Base-by-base conservation (phyloP, 208 protist genomes). In the Acanthamoeba culbertsoni region DNA sequence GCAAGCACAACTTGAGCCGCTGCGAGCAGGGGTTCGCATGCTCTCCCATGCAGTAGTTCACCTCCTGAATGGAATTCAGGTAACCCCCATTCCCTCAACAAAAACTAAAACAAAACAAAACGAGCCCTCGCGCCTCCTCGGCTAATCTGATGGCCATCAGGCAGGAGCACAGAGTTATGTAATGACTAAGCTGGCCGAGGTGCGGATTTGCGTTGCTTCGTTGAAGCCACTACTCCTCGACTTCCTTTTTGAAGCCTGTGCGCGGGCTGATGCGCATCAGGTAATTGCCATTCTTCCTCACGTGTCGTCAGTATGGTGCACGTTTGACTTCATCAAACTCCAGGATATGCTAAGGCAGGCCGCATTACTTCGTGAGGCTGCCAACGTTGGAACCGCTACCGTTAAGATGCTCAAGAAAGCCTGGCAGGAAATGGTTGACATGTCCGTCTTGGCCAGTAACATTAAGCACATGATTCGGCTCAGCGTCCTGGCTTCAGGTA, bases 401-500 rank as follows among this genome's bases (percentile, higher is more conserved):
- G 68, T 48, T 4, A 43, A 48, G 37, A 12, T 48, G 42, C 68
- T 79, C 8, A 79, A 79, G 42, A 10, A 40, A 20, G 68, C 68
- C 23, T 79, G 68, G 68, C 37, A 79, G 3, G 68, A 79, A 18
- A 79, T 79, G 68, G 37, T 79, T 40, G 68, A 79, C 68, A 79
- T n/a, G 20, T 51, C 68, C 42, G 40, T 23, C 23, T 40, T 79
- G 37, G 33, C 68, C 37, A n/a, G 16, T 40, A 48, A 79, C 68
- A 48, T 79, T 40, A 79, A 79, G 68, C 68, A 79, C 20, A 79
- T 79, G 68, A 79, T 79, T n/a, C 68, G 37, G 37, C 68, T 79
- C 42, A 51, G 20, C 37, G 33, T 79, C 14, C 33, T 79, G 16
- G 68, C 68, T 40, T 10, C 68, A 10, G 48, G 48, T 55, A 55